Percentiles rank a stretch among this genome's conserved stretches.
phyloP scores from a whole-genome alignment of 2,329 filamentous ascomycete genomes.

The Botrytis porri region DNA sequence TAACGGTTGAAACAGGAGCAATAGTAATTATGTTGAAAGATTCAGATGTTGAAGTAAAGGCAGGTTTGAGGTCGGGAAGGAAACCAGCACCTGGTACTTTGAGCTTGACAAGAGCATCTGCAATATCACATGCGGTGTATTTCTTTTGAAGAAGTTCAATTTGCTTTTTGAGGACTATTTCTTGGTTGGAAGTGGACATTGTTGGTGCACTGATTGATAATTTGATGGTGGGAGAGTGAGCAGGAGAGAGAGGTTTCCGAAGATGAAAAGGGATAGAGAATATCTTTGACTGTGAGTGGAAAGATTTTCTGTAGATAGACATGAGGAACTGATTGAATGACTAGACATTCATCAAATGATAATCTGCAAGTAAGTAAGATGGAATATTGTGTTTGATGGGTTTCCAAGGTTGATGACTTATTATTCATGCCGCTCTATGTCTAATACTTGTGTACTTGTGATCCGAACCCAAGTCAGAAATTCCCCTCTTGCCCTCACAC shows the following conservation, averaged over 20 bases:
- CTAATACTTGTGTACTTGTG: not conserved
- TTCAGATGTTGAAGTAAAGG: slow-evolving; percentile 26
- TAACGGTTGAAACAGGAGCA: slow-evolving; percentile 57
- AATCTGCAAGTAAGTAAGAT: not conserved
- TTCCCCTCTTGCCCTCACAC: not conserved
- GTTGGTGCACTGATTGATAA: not conserved
- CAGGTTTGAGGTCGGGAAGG: slow-evolving; percentile 53
- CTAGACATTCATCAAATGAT: not conserved
- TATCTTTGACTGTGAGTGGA: not conserved
- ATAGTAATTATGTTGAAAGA: slow-evolving; percentile 33
- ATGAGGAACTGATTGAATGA: not conserved
- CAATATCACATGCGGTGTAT: slow-evolving; percentile 57
- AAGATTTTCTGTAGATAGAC: not conserved
- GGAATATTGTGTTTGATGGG: not conserved
- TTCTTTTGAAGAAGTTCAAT: slow-evolving; percentile 29
- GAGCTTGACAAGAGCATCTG: slow-evolving; percentile 70
- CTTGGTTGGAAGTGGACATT: slow-evolving; percentile 9
- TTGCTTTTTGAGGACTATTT: slow-evolving; percentile 15
- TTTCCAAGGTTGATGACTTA: too few relatives aligned
- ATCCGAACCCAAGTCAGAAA: not conserved
- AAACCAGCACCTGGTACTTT: slow-evolving; percentile 64
- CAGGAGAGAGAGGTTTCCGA: not conserved
- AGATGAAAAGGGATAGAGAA: not conserved
- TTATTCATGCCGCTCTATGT: slow-evolving; percentile 7
- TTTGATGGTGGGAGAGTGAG: not conserved